Evolutionary conservation across 345 rosid species (phyloP).

Genomic region (Hevea brasiliensis): DNA sequence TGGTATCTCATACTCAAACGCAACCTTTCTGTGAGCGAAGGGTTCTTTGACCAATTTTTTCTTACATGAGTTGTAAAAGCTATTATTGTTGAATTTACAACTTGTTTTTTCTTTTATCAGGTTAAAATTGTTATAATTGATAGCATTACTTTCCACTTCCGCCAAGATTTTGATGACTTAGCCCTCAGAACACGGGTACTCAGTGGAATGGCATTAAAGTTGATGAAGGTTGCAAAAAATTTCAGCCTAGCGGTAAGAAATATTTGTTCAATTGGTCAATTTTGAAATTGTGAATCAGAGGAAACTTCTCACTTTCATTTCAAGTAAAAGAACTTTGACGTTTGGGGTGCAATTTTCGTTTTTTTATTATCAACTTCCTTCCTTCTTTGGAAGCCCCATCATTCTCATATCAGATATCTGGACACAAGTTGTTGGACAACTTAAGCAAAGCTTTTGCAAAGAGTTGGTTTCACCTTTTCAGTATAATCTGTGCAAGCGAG

Average conservation of each 20-base stretch:
- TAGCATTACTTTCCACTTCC: conserved; percentile 93
- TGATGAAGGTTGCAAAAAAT: conserved; percentile 83
- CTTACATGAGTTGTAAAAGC: not conserved
- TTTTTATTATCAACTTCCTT: not conserved
- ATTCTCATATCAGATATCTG: not conserved
- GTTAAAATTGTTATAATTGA: conserved; percentile 78
- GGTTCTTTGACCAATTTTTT: not conserved
- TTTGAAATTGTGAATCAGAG: not conserved
- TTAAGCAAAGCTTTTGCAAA: not conserved
- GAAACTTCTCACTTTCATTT: not conserved
- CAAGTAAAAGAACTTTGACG: not conserved
- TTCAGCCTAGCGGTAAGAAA: conserved; percentile 75
- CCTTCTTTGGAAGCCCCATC: not conserved
- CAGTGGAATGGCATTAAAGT: conserved; percentile 75
- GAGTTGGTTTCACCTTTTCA: not conserved
- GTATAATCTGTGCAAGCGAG: not conserved
- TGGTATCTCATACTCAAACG: not conserved
- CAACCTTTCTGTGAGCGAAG: not conserved
- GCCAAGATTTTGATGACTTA: conserved; percentile 91
- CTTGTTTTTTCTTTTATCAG: conserved; percentile 30
- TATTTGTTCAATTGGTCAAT: not conserved
- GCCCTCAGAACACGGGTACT: conserved; percentile 78
- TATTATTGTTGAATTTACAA: not conserved
- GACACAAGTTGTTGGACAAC: not conserved
- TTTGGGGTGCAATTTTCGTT: not conserved